Base-by-base conservation (phyloP, 192 early-diverging fungal genomes). In the Paraglomus occultum region DNA sequence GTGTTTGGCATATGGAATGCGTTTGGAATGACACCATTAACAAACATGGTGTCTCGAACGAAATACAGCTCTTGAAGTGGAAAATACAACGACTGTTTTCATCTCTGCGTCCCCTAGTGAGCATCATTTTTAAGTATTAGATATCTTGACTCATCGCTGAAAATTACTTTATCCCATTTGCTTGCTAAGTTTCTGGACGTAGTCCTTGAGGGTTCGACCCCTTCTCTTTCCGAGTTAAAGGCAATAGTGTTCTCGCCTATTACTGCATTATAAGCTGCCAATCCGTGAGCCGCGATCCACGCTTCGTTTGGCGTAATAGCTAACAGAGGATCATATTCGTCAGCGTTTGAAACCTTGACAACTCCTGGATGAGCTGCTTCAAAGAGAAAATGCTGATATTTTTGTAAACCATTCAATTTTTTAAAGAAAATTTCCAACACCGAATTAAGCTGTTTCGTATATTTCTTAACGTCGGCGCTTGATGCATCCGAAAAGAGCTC, bases 31-130 rank as follows among this genome's bases (percentile, higher is more conserved):
- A 60, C 39, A 18, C 20, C 44, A 1, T 17, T 18, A 60, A 1
- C 43, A 60, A 11, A 17, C 15, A 60, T 23, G 43, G 39, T 42
- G 39, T 60, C 39, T 17, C 39, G 58, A 60, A 60, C 14, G 15
- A 17, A 2, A 60, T 60, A 17, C 39, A 60, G 12, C 43, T 60
- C 58, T 9, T 44, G 58, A 60, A 60, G 10, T 60, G 58, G 8
- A 60, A 60, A n/a, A 60, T 60, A 20, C 42, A 60, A 15, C 58
- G 39, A 9, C 58, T 44, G 6, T 5, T 6, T 60, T 60, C 39
- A 60, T 60, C 58, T 60, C 58, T 44, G 38, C 58, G 58, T 60
- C 44, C 39, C 39, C 15, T 44, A 17, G 17, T 60, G n/a, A 60
- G 58, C 43, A n/a, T n/a, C n/a, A n/a, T n/a, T n/a, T n/a, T n/a